These are phyloP conservation scores for Pythium volutum DNA, from an alignment of 352 stramenopile genomes.

Conservation along the genomic window DNA sequence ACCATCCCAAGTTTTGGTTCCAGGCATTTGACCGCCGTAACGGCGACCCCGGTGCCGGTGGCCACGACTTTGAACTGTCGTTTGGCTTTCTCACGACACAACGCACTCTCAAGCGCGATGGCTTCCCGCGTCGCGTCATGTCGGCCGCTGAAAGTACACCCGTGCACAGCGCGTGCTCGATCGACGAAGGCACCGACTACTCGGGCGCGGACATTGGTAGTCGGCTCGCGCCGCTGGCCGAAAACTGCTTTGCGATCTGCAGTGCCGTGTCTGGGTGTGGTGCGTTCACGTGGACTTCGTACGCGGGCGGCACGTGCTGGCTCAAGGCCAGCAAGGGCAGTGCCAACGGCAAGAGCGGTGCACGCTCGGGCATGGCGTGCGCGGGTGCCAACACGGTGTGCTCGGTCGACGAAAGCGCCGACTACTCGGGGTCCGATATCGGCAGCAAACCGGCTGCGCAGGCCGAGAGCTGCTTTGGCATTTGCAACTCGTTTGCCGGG, in stretches of 20 bases:
- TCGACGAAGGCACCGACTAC: constrained; percentile 15
- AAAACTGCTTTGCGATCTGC: constrained; percentile 13
- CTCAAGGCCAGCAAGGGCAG: constrained; percentile 12
- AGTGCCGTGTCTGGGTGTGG: not conserved
- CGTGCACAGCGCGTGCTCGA: not conserved
- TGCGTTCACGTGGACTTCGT: constrained; percentile 31
- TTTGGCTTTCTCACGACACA: constrained; percentile 33
- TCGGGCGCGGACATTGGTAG: constrained; percentile 8
- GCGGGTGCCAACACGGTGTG: not conserved
- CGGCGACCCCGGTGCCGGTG: constrained; percentile 14
- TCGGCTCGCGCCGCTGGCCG: not conserved
- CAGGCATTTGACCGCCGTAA: constrained; percentile 31
- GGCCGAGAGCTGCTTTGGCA: constrained; percentile 4
- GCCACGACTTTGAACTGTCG: constrained; percentile 23
- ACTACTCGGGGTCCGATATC: not conserved
- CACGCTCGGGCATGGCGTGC: constrained; percentile 8
- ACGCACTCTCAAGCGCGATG: constrained; percentile 15
- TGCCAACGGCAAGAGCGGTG: not conserved
- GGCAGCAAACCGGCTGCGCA: not conserved
- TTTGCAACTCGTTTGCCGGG: not conserved
- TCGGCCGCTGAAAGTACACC: not conserved
- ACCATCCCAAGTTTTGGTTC: constrained; percentile 39
- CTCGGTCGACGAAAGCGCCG: not conserved
- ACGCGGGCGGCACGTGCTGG: constrained; percentile 31
- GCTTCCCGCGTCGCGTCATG: constrained; percentile 13